Evolutionary conservation across 2,329 filamentous ascomycete species (phyloP).

Genomic region (Dactylonectria estremocensis): DNA sequence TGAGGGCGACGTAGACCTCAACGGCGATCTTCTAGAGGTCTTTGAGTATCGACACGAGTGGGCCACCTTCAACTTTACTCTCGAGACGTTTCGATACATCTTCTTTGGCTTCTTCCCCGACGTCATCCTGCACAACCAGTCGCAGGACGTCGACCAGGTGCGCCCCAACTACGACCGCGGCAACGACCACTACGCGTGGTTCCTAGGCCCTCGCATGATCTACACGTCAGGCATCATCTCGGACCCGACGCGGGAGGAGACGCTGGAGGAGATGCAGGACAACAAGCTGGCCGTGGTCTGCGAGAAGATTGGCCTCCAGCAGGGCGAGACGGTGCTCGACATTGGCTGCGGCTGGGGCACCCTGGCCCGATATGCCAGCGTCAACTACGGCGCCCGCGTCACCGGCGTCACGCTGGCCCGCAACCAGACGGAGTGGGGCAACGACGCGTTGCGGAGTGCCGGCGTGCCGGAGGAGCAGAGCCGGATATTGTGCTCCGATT

Average conservation of each 20-base stretch:
- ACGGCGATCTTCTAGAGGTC: conserved; percentile 87
- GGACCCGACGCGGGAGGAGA: conserved; percentile 87
- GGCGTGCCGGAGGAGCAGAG: conserved; percentile 88
- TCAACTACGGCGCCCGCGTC: conserved; percentile 87
- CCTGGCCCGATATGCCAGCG: conserved; percentile 88
- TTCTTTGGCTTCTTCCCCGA: conserved; percentile 87
- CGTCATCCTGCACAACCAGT: conserved; percentile 88
- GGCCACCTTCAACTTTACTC: conserved; percentile 91
- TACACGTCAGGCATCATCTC: conserved; percentile 95
- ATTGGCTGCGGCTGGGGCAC: conserved; percentile 98
- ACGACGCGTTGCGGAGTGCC: conserved; percentile 83
- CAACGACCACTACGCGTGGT: conserved; percentile 97
- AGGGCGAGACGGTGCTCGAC: conserved; percentile 86
- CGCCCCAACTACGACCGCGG: conserved; percentile 95
- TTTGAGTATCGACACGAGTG: conserved; percentile 95
- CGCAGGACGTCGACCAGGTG: conserved; percentile 96
- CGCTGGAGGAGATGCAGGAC: conserved; percentile 94
- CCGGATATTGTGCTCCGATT: conserved; percentile 92
- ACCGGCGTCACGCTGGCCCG: conserved; percentile 92
- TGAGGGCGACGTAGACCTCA: conserved; percentile 90
- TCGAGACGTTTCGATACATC: conserved; percentile 86
- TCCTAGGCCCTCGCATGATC: conserved; percentile 96
- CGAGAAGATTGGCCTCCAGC: conserved; percentile 89
- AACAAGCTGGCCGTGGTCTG: conserved; percentile 96
- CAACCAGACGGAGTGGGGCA: conserved; percentile 96